phyloP scores from a whole-genome alignment of 106 monocot genomes.

The Dioscorea zingiberensis region DNA sequence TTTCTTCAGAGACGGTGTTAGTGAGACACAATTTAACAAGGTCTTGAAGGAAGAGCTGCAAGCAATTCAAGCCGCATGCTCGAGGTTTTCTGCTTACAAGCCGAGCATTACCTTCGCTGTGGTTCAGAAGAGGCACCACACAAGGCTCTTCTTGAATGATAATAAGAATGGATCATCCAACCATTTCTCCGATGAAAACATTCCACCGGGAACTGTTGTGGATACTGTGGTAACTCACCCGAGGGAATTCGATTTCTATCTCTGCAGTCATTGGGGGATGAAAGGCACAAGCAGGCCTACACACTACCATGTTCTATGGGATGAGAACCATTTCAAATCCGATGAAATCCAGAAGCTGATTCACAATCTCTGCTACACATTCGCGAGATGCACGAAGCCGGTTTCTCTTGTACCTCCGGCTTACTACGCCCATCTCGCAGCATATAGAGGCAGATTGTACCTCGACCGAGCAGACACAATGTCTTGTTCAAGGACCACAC shows the following conservation, averaged over 20 bases:
- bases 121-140: constrained; percentile 95
- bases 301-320: constrained; percentile 85
- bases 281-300: constrained; percentile 90
- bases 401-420: constrained; percentile 89
- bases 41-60: constrained; percentile 69
- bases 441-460: constrained; percentile 86
- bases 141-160: constrained; percentile 54
- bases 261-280: constrained; percentile 90
- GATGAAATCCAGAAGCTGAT: constrained; percentile 85
- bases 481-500: constrained; percentile 4
- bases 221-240: constrained; percentile 90
- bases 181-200: constrained; percentile 35
- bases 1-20: constrained; percentile 95
- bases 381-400: constrained; percentile 81
- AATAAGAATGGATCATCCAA: not conserved
- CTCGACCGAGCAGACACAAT: constrained; percentile 52
- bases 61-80: constrained; percentile 48
- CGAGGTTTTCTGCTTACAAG: constrained; percentile 32
- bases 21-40: constrained; percentile 79
- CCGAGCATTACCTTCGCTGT: constrained; percentile 70
- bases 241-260: constrained; percentile 87
- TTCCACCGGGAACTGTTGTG: constrained; percentile 87
- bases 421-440: constrained; percentile 91
- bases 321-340: constrained; percentile 75
- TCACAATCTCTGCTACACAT: constrained; percentile 86